Base-by-base conservation (phyloP, 179 eudicot genomes). In the Nepenthes alata region DNA sequence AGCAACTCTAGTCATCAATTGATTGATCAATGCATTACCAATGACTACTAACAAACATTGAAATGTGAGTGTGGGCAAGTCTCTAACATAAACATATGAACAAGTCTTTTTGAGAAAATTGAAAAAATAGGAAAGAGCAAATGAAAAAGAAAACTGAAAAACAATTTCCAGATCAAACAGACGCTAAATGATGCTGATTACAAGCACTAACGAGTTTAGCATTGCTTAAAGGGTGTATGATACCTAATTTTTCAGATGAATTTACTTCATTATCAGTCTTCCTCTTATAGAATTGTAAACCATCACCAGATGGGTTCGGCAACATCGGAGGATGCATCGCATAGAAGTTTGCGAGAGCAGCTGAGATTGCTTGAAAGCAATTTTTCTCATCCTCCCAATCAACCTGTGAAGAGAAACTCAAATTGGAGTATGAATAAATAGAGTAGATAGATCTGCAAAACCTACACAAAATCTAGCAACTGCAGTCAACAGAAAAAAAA, bases 291-390 rank as follows among this genome's bases (percentile, higher is more conserved):
- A 76, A 83, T 63, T 85, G 72, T 54, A 82, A 50, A 65, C 84
- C 88, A 67, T 83, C 95, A 39, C 94, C 93, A 45, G 95, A 77
- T 57, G 98, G 98, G 74, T 93, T 87, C 48, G 97, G 98, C 79
- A 93, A 70, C 65, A 93, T 70, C 37, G 98, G 97, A 49, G 98
- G 94, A 87, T 86, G 94, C 83, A 93, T 72, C 48, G 97, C 98
- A 72, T 93, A 93, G 74, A 93, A 89, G 74, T 86, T 78, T 25
- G 87, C 95, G 55, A 91, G 73, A 64, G 97, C 90, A 67, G 97
- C 98, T 62, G 98, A 81, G 67, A 93, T 78, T 69, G 95, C 64
- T 70, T 91, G 97, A 53, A 93, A 81, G 75, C 97, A 91, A 63
- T 39, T 67, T 74, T 81, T 93, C 77, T 93, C 98, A 68, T 85